Percentiles rank a stretch among this genome's conserved stretches.
phyloP scores from a whole-genome alignment of 768 basidiomycete species.

The Nevesoporus exiguus region DNA sequence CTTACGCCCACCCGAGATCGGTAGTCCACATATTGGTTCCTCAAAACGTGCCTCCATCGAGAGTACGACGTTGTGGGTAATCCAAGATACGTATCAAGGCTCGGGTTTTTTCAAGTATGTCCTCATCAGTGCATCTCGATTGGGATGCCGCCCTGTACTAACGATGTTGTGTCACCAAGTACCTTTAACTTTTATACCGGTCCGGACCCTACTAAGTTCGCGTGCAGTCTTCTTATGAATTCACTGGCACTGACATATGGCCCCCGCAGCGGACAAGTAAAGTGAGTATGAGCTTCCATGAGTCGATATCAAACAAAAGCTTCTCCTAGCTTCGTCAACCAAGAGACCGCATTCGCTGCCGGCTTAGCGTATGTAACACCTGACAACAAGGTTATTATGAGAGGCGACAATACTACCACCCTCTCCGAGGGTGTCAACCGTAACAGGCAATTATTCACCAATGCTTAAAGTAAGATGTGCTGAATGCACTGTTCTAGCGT shows the following conservation, averaged over 20 bases:
- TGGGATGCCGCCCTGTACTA: background rate
- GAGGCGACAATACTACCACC: slow-evolving; percentile 64
- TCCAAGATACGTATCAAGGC: slow-evolving; percentile 64
- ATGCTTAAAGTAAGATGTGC: background rate
- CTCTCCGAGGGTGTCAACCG: slow-evolving; percentile 53
- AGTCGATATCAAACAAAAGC: slow-evolving; percentile 1
- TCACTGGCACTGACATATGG: slow-evolving; percentile 11
- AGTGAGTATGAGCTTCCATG: slow-evolving; percentile 41
- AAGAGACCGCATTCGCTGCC: slow-evolving; percentile 47
- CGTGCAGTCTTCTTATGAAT: slow-evolving; percentile 2
- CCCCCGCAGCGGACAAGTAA: slow-evolving; percentile 59
- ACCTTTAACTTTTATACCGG: slow-evolving; percentile 57
- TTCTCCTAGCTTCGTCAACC: slow-evolving; percentile 56
- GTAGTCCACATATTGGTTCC: background rate
- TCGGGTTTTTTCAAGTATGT: slow-evolving; percentile 66
- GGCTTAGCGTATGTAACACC: slow-evolving; percentile 55
- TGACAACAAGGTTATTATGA: slow-evolving; percentile 67
- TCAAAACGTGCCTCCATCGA: slow-evolving; percentile 16
- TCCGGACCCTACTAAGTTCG: slow-evolving; percentile 62
- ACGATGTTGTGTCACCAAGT: slow-evolving; percentile 31
- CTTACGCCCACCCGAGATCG: background rate
- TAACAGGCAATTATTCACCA: slow-evolving; percentile 45
- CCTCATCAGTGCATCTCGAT: slow-evolving; percentile 11
- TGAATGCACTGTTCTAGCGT: slow-evolving; percentile 44
- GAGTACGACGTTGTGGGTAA: slow-evolving; percentile 57